Percentiles rank a stretch among this genome's conserved stretches.
Conservation (phyloP, 1,284 basidiomycete species). For the Kwoniella shivajii region DNA sequence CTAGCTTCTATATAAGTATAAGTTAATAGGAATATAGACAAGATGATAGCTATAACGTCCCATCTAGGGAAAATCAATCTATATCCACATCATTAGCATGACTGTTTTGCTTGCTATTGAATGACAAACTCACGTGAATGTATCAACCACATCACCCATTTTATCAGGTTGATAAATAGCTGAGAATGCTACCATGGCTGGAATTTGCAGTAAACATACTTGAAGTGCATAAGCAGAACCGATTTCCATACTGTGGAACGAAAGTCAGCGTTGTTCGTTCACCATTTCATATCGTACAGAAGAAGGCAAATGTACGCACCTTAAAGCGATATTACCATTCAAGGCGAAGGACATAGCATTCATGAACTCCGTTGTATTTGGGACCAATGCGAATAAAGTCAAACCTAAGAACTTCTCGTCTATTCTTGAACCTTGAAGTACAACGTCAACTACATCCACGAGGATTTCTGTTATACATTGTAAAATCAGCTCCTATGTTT, state of each 20-base stretch:
- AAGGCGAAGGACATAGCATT: constrained; percentile 99
- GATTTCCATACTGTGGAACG: constrained; percentile 87
- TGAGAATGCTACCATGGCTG: constrained; percentile 97
- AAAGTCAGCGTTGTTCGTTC: neutral
- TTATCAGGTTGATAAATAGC: constrained; percentile 84
- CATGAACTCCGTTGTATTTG: constrained; percentile 99
- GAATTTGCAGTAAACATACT: constrained; percentile 96
- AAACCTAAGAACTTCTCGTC: constrained; percentile 98
- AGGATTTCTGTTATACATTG: constrained; percentile 69
- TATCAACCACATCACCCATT: constrained; percentile 78
- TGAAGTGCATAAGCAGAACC: constrained; percentile 98
- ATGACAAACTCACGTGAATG: constrained; percentile 73
- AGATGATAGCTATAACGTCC: constrained; percentile 94
- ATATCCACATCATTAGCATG: constrained; percentile 5
- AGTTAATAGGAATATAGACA: constrained; percentile 94
- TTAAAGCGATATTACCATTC: constrained; percentile 94
- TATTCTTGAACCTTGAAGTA: constrained; percentile 88
- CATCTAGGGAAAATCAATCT: constrained; percentile 98
- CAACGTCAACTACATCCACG: constrained; percentile 93
- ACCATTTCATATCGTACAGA: neutral
- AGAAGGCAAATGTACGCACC: constrained; percentile 59
- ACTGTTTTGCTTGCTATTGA: neutral
- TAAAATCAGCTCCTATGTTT: no score
- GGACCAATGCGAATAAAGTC: constrained; percentile 94
- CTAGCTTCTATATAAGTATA: constrained; percentile 99